A percentile compares a stretch with the other conserved stretches of the same genome.
These are phyloP conservation scores for Fraxinus dipetala DNA, from an alignment of 305 asterid species.

Conservation along the genomic window DNA sequence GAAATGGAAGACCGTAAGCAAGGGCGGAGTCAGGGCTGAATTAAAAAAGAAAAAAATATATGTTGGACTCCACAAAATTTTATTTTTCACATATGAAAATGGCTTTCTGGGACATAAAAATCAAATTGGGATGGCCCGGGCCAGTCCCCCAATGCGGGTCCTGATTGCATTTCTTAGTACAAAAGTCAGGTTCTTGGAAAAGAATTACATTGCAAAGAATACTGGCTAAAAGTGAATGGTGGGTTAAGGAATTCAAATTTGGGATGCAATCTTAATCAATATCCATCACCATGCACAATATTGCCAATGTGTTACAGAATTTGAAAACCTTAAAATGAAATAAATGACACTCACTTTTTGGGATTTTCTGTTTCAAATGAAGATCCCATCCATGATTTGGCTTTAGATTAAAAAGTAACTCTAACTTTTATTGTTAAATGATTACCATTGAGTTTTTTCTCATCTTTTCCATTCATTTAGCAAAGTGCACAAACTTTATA, in stretches of 20 bases:
- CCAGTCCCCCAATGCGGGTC: neutral
- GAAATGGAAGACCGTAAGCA: neutral
- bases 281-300: neutral
- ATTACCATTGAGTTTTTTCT: slow-evolving; percentile 35
- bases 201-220: neutral
- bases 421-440: slow-evolving; percentile 59
- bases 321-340: slow-evolving; percentile 16
- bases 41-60: neutral
- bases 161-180: neutral
- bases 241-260: neutral
- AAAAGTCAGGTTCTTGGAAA: neutral
- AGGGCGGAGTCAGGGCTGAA: neutral
- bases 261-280: neutral
- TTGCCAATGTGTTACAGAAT: neutral
- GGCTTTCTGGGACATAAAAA: neutral
- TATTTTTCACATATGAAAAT: neutral
- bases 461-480: slow-evolving; percentile 19
- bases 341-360: slow-evolving; percentile 20
- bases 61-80: neutral
- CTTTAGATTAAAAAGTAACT: slow-evolving; percentile 57
- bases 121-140: neutral
- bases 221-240: neutral
- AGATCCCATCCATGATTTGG: slow-evolving; percentile 48
- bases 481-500: slow-evolving; percentile 35
- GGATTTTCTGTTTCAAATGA: slow-evolving; percentile 30